Percentiles rank a stretch among this genome's conserved stretches.
Evolutionary conservation across 2,329 filamentous ascomycete genomes (phyloP).

Genomic region (Rhynchosporium secalis): DNA sequence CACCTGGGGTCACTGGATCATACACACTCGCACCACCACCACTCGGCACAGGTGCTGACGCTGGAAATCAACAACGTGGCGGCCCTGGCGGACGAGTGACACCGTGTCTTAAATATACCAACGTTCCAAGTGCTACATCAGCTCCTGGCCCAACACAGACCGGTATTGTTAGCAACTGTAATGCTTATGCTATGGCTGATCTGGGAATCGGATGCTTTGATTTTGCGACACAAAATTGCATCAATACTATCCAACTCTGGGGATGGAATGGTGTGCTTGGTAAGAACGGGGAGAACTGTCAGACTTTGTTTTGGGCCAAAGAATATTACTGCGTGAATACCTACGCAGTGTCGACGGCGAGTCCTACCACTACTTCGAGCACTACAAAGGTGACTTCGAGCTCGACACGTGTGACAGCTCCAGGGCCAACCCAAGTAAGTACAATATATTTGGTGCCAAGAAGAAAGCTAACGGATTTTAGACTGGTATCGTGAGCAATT

Average conservation of each 20-base stretch:
- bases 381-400: constrained; percentile 16
- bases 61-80: constrained; percentile 16
- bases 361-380: not conserved
- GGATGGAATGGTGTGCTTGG: constrained; percentile 37
- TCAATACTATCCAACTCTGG: constrained; percentile 35
- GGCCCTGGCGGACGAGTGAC: constrained; percentile 18
- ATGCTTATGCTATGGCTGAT: constrained; percentile 33
- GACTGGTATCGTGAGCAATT: constrained; percentile 34
- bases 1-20: constrained; percentile 7
- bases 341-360: not conserved
- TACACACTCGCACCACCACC: constrained; percentile 7
- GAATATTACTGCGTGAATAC: constrained; percentile 15
- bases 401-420: constrained; percentile 15
- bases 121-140: constrained; percentile 11
- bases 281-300: constrained; percentile 18
- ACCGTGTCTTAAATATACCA: constrained; percentile 13
- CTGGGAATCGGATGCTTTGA: constrained; percentile 34
- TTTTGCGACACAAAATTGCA: constrained; percentile 34
- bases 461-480: constrained; percentile 9
- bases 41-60: constrained; percentile 10
- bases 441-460: too few relatives aligned
- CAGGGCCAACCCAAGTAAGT: constrained; percentile 31
- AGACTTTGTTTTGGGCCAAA: constrained; percentile 7
- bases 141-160: constrained; percentile 36
- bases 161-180: constrained; percentile 35